phyloP scores from a whole-genome alignment of 2,329 filamentous ascomycete genomes.

The Botryotinia globosa region DNA sequence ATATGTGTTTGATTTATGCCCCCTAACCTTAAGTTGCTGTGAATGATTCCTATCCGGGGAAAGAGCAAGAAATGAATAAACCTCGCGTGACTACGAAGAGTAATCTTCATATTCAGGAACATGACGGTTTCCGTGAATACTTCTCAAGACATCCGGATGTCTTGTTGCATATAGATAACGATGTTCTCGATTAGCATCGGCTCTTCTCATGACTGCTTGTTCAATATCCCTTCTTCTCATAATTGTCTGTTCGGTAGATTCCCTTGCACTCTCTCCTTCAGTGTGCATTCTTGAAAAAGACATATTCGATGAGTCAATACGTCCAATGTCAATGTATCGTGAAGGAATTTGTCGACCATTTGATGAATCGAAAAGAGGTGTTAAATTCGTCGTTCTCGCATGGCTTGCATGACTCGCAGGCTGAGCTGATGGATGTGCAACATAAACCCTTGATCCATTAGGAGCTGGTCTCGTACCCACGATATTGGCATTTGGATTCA shows the following conservation, averaged over 20 bases:
- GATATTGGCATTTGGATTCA: conserved; percentile 35
- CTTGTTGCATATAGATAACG: not conserved
- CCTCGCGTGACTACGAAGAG: not conserved
- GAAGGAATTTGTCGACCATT: not conserved
- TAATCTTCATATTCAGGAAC: not conserved
- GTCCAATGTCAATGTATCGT: not conserved
- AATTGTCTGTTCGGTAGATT: not conserved
- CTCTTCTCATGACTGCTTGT: not conserved
- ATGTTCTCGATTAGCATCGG: not conserved
- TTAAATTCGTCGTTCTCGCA: not conserved
- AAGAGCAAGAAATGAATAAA: not conserved
- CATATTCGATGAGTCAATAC: not conserved
- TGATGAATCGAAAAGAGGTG: not conserved
- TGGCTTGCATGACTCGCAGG: not conserved
- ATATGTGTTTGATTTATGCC: not conserved
- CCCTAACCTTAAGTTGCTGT: not conserved
- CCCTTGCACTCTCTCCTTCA: not conserved
- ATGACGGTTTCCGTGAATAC: not conserved
- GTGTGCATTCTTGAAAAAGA: not conserved
- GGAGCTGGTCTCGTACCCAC: conserved; percentile 40
- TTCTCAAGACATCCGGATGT: not conserved
- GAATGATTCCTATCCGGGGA: not conserved
- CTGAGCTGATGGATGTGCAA: not conserved
- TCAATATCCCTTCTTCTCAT: not conserved
- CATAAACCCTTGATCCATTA: conserved; percentile 18